A percentile compares a stretch with the other conserved stretches of the same genome.
Conservation (phyloP, 441 rosid species). For the Omphalea diandra region DNA sequence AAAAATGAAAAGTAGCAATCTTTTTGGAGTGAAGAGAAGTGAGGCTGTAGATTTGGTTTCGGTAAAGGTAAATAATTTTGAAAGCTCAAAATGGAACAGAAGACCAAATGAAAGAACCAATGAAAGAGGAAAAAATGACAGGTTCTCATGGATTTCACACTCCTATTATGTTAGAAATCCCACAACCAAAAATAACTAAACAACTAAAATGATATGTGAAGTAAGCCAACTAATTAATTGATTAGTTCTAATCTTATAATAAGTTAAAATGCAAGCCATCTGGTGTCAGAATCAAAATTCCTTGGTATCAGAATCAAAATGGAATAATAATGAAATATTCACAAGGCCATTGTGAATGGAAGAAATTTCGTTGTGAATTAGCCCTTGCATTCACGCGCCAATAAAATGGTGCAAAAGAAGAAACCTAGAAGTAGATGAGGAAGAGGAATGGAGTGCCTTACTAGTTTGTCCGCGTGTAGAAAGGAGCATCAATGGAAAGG, state of each 20-base stretch:
- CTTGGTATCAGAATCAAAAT: too few species aligned
- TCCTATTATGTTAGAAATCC: background rate
- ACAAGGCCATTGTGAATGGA: too few species aligned
- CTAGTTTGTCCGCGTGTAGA: background rate
- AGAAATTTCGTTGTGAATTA: background rate
- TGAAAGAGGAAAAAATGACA: constrained; percentile 14
- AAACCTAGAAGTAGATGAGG: constrained; percentile 3
- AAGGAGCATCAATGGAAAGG: constrained; percentile 1
- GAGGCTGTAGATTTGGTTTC: constrained; percentile 19
- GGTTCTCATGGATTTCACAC: background rate
- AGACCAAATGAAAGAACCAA: too few species aligned
- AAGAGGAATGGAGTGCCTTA: constrained; percentile 1
- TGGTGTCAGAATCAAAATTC: too few species aligned
- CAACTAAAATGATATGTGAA: too few species aligned
- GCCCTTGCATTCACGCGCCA: background rate
- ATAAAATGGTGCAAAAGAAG: background rate
- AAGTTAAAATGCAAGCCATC: background rate
- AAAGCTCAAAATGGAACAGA: constrained; percentile 32
- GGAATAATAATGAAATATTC: too few species aligned
- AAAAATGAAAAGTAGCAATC: constrained; percentile 1
- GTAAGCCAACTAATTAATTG: background rate
- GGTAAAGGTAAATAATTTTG: constrained; percentile 14
- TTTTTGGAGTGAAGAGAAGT: constrained; percentile 28
- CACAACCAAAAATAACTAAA: too few species aligned
- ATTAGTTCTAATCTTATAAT: background rate